Evolutionary conservation across 2,329 filamentous ascomycete species (phyloP), one percentile per base, ranked within the genome.

Genomic region (Claviceps humidiphila): DNA sequence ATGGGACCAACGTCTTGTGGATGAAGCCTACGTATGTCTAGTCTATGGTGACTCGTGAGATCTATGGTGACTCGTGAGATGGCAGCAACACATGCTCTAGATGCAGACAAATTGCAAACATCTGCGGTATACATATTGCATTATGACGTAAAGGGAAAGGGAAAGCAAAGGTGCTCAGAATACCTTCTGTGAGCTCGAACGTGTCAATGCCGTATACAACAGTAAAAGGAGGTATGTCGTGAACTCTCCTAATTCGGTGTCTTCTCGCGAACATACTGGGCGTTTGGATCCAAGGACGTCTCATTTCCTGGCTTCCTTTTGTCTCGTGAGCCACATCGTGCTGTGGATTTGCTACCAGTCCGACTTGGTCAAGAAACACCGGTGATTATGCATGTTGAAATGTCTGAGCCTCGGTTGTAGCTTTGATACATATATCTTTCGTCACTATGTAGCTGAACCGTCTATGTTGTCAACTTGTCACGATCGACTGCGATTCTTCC

Each of bases 21-120:
- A 90, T 89, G 66, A 85, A 84, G 54, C 85, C 76, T 84, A 89
- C 88, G 69, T 90, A 90, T 58, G 82, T 84, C 85, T 74, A 0
- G 85, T 88, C 8, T 0, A 86, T 90, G 0, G 86, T 90, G 20
- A 90, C 20, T n/a, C n/a, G n/a, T n/a, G n/a, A n/a, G n/a, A n/a
- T 88, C 8, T 0, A 86, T 90, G 0, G 86, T 90, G 20, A 90
- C 3, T 22, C 22, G 22, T 22, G 22, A 22, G 73, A 68, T 90
- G 90, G 68, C 89, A 85, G 71, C 89, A 90, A 64, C 89, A 86
- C 17, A 20, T 20, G 17, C 56, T 76, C 0, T 79, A 76, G 14
- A 78, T n/a, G 69, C 68, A 1, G 77, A 81, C 85, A 85, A 89
- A 61, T 88, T 87, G 81, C 78, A 64, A 88, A 90, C 58, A 89